phyloP scores from a whole-genome alignment of 1,284 basidiomycete species.

The Boletellus deceptivus region DNA sequence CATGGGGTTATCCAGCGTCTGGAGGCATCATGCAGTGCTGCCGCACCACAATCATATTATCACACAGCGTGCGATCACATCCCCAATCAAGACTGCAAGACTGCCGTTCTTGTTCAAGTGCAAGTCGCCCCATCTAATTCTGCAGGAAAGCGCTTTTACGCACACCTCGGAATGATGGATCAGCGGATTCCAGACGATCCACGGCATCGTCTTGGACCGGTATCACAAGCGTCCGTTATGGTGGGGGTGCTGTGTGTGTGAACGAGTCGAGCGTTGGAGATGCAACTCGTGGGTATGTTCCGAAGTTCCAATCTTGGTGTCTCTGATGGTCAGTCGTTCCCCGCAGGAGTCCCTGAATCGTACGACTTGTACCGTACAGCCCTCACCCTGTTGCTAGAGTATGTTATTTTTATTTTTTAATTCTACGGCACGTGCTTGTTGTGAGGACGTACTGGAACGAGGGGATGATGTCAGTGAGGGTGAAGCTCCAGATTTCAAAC shows the following conservation, averaged over 20 bases:
- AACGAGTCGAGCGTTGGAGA: not conserved
- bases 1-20: conserved; percentile 34
- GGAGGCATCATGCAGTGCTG: conserved; percentile 8
- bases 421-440: not conserved
- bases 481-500: no score
- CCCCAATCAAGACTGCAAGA: conserved; percentile 6
- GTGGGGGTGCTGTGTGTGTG: conserved; percentile 25
- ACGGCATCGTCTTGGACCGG: conserved; percentile 13
- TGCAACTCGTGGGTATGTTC: not conserved
- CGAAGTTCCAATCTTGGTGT: not conserved
- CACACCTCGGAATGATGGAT: conserved; percentile 30
- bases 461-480: no score
- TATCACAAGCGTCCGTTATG: conserved; percentile 23
- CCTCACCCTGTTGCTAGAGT: not conserved
- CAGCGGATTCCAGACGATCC: conserved; percentile 10
- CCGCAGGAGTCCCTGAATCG: not conserved
- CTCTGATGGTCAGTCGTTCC: not conserved
- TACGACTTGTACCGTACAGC: not conserved
- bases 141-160: conserved; percentile 27
- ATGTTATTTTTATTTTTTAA: not conserved
- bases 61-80: not conserved
- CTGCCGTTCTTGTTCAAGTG: conserved; percentile 22
- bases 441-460: not conserved
- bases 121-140: conserved; percentile 28
- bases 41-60: not conserved